Base-by-base conservation (phyloP, 805 yeast species). In the Brettanomyces anomalus region DNA sequence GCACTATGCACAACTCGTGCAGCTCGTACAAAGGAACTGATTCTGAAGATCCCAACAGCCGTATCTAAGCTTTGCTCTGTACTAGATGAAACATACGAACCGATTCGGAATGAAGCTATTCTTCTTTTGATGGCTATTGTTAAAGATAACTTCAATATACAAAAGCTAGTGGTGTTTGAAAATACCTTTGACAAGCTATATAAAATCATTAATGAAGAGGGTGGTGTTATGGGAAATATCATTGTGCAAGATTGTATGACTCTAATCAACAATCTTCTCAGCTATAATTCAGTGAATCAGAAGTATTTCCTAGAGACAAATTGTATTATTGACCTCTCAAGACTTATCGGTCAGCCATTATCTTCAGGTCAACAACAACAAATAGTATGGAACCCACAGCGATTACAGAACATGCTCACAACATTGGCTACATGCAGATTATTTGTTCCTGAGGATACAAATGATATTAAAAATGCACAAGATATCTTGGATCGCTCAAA, bases 111-210 rank as follows among this genome's bases (percentile, higher is more conserved):
- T 58, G 95, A 93, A 61, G 78, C 93, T 3, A 80, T 90, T 32
- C 62, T 90, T 41, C 66, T 94, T n/a, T 66, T 94, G 40, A 81
- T 84, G 80, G 81, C 88, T 10, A 70, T 93, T 3, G 94, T 80
- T 11, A 80, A 81, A 51, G 82, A 85, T 46, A 85, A 87, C 53
- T 77, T 80, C 46, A 90, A 86, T 58, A 79, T 90, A 28, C 98
- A 93, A 58, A 89, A 88, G 55, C 66, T 93, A 16, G 94, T 94
- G 8, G 98, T 95, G 0, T 93, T 93, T 57, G 97, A 93, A 58
- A 89, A 86, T 51, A 82, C 94, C 0, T 89, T 93, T 56, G 96
- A 87, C 47, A 77, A 72, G 46, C 62, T 88, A 11, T 89, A 90
- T 54, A 70, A 67, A n/a, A 82, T 93, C 13, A 79, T 90, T 19